Percentiles rank a stretch among this genome's conserved stretches.
Evolutionary conservation across 2,329 filamentous ascomycete genomes (phyloP).

Genomic region (Colletotrichum gloeosporioides): DNA sequence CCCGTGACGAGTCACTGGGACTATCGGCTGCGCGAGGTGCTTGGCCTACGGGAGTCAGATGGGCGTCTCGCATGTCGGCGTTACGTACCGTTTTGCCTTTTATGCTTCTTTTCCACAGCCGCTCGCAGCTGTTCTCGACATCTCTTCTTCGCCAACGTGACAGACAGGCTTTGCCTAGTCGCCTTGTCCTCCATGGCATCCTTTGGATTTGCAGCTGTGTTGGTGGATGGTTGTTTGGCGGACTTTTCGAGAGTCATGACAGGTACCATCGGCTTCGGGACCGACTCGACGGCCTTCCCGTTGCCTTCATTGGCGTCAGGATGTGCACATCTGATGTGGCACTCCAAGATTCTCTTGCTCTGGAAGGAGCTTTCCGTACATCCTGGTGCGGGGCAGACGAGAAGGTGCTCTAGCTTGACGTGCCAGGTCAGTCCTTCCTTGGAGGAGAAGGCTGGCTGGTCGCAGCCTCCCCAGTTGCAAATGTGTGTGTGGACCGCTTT

Average conservation of each 20-base stretch:
- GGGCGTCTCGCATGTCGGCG: rapidly evolving
- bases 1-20: conserved; percentile 32
- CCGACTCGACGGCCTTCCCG: conserved; percentile 21
- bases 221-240: not conserved
- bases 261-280: not conserved
- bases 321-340: conserved; percentile 43
- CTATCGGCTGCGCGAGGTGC: conserved; percentile 35
- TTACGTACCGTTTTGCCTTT: conserved; percentile 30
- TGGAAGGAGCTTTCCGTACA: conserved; percentile 42
- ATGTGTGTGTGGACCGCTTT: conserved; percentile 33
- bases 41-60: conserved; percentile 20
- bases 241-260: not conserved
- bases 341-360: conserved; percentile 37
- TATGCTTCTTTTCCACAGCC: conserved; percentile 39
- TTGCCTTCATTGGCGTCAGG: conserved; percentile 20
- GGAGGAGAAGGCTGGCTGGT: conserved; percentile 38
- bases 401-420: conserved; percentile 48
- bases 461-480: conserved; percentile 47
- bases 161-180: conserved; percentile 26
- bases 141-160: conserved; percentile 37
- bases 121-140: conserved; percentile 39
- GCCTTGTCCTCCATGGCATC: conserved; percentile 24
- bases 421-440: conserved; percentile 45
- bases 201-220: not conserved
- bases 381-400: conserved; percentile 43